Evolutionary conservation across 495 filamentous ascomycete species (phyloP), one percentile per base, ranked within the genome.

Genomic region (Penicillium bialowiezense): DNA sequence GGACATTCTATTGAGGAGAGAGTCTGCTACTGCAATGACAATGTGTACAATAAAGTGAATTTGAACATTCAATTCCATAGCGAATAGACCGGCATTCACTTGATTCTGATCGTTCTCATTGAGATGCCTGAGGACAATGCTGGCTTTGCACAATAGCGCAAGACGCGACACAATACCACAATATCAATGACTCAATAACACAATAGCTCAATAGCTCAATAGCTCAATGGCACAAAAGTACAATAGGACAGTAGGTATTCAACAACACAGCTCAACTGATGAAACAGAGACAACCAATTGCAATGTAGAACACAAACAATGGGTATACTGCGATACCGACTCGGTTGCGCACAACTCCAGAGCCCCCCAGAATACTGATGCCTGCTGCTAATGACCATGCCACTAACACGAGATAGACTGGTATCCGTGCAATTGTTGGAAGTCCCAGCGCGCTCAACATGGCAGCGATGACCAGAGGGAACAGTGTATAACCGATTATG

Each of bases 401-500:
- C 12, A 96, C 84, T 7, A 97, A 79, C 13, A 95, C 76, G 12
- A 92, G 70, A 67, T 97, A 97, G 28, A 97, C 84, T 9, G 93
- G 93, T 62, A 97, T 87, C 52, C 93, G 77, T 1, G 83, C 80
- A 55, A 97, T 85, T 26, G 80, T 85, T 23, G 81, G 85, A 5
- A 97, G 76, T 40, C 79, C 74, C 7, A 98, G 51, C 1, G 90
- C 92, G 46, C 90, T 95, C 49, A 98, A 80, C 32, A 97, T 68
- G 10, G 93, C 82, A 6, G 95, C 95, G 58, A 98, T 87, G 59
- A 97, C 95, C 31, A 98, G 79, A n/a, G 93, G 93, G 74, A 98
- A 98, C 44, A 98, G 84, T 2, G 93, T 98, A 69, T 98, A 98
- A 29, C 93, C 93, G 65, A 98, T 98, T 58, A 98, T 95, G 67